Evolutionary conservation across 306 rosid genomes (phyloP), one percentile per base, ranked within the genome.

Genomic region (Trifolium subterraneum): DNA sequence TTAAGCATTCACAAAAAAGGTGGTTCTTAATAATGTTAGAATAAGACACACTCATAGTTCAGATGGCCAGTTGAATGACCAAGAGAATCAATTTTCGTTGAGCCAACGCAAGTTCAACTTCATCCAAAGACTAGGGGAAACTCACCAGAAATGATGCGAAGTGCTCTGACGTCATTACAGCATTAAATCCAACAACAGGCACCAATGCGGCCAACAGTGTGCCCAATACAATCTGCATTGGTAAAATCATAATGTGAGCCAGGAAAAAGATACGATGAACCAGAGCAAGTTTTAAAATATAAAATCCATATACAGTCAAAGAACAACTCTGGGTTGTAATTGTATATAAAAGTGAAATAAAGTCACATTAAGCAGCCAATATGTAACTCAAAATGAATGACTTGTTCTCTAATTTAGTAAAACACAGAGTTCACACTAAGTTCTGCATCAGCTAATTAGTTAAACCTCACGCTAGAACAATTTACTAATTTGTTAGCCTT

Each of bases 181-280:
- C 99, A 78, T 95, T 95, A 65, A 95, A 95, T 71, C 99, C 99
- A 79, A 95, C 99, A 31, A 95, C 99, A 7, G 99, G 99, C 48
- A 95, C 99, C 87, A 95, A 79, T 10, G 99, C 63, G 56, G 99
- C 99, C 85, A 95, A 81, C 59, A 92, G 78, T 14, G 99, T 95
- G 79, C 99, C 99, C 79, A 95, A 72, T 56, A 95, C 82, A 78
- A 95, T 89, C 99, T 95, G 90, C 84, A 85, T 64, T 18, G 8
- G 75, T 22, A 58, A 83, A 73, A 80, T 25, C 42, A 69, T 8
- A 25, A 77, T 45, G 82, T 73, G 76, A 82, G 78, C 38, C 47
- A 58, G 72, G 74, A 75, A 73, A 67, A 81, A 70, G 70, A 55
- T 29, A 56, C 14, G 44, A 72, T 19, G 36, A 39, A 71, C 10